A percentile compares a stretch with the other conserved stretches of the same genome.
phyloP scores from a whole-genome alignment of 495 filamentous ascomycete genomes.

The Jackrogersella multiformis region DNA sequence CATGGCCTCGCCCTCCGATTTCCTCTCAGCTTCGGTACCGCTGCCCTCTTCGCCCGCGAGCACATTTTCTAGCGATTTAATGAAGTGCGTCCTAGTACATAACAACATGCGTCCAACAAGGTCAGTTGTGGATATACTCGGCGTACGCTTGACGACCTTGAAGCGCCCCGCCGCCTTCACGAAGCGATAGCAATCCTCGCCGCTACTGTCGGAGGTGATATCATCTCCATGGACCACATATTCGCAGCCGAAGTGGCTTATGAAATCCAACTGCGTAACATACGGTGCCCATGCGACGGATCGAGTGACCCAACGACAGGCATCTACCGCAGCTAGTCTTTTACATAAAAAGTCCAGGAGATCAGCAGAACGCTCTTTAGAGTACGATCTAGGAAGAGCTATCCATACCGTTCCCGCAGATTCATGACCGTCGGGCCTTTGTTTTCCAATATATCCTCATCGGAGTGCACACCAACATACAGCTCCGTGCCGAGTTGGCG shows the following conservation, averaged over 20 bases:
- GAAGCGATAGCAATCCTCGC: constrained; percentile 95
- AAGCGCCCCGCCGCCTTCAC: constrained; percentile 93
- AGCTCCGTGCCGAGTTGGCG: constrained; percentile 86
- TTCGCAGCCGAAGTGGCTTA: constrained; percentile 89
- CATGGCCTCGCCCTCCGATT: constrained; percentile 66
- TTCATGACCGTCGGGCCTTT: constrained; percentile 99
- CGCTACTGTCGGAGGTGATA: constrained; percentile 83
- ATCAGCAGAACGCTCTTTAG: constrained; percentile 32
- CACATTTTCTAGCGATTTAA: constrained; percentile 73
- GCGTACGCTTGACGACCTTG: constrained; percentile 94
- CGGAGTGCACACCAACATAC: constrained; percentile 90
- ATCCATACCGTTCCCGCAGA: constrained; percentile 77
- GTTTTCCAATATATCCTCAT: constrained; percentile 92
- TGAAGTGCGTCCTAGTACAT: constrained; percentile 88
- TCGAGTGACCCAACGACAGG: constrained; percentile 90
- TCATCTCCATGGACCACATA: constrained; percentile 95
- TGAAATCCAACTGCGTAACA: constrained; percentile 92
- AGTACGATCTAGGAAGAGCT: constrained; percentile 26
- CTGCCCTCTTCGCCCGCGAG: constrained; percentile 77
- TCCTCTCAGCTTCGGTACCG: constrained; percentile 71
- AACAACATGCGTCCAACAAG: constrained; percentile 96
- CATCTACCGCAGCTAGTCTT: constrained; percentile 81
- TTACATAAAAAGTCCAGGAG: constrained; percentile 21
- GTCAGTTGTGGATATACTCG: constrained; percentile 96
- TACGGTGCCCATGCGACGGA: constrained; percentile 90